phyloP scores from a whole-genome alignment of 768 basidiomycete species.

The Hemileccinum rubropunctum region DNA sequence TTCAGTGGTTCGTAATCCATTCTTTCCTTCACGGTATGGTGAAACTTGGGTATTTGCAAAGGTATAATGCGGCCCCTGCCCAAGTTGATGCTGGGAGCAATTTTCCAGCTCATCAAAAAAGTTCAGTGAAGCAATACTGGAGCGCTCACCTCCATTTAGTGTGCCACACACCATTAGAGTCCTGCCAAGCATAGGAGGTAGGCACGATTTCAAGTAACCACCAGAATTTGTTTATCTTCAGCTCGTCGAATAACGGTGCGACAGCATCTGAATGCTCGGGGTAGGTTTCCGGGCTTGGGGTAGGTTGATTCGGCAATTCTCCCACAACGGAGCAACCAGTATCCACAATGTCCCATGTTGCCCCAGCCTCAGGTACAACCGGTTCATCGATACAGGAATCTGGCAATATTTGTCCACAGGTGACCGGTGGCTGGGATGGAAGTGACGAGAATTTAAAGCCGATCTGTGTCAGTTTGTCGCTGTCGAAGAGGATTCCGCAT shows the following conservation, averaged over 20 bases:
- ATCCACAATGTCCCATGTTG: background rate
- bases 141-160: slow-evolving; percentile 49
- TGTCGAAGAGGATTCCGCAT: slow-evolving; percentile 62
- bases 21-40: slow-evolving; percentile 59
- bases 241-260: slow-evolving; percentile 52
- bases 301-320: background rate
- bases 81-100: slow-evolving; percentile 36
- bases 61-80: slow-evolving; percentile 56
- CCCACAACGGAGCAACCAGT: background rate
- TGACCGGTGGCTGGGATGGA: slow-evolving; percentile 10
- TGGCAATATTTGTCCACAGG: background rate
- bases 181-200: slow-evolving; percentile 52
- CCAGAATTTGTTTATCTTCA: slow-evolving; percentile 49
- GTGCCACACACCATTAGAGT: slow-evolving; percentile 53
- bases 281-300: background rate
- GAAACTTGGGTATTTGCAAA: slow-evolving; percentile 51
- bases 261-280: slow-evolving; percentile 32
- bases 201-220: slow-evolving; percentile 74
- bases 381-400: background rate
- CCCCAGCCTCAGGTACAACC: background rate
- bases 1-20: slow-evolving; percentile 45
- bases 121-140: background rate
- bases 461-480: slow-evolving; percentile 42
- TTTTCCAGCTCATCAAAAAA: slow-evolving; percentile 1
- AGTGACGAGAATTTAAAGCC: slow-evolving; percentile 29